A percentile compares a stretch with the other conserved stretches of the same genome.
phyloP scores from a whole-genome alignment of 176 grass and related monocot genomes.

The Lolium perenne region DNA sequence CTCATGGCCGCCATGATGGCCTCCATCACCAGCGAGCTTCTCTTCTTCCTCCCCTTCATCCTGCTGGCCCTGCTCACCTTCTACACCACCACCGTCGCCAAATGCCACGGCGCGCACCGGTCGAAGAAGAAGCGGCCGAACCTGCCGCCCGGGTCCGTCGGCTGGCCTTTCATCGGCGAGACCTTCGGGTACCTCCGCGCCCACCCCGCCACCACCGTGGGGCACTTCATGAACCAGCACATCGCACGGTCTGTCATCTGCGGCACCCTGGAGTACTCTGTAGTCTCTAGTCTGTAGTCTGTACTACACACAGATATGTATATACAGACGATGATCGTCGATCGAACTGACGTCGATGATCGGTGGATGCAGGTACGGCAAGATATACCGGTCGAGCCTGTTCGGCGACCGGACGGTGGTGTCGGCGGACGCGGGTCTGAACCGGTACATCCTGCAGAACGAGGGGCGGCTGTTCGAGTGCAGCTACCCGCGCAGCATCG shows the following conservation, averaged over 20 bases:
- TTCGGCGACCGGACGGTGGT: slow-evolving; percentile 91
- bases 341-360: background rate
- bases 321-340: background rate
- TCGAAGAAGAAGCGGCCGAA: slow-evolving; percentile 58
- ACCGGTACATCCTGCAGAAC: slow-evolving; percentile 94
- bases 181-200: slow-evolving; percentile 87
- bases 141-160: slow-evolving; percentile 69
- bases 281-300: background rate
- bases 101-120: slow-evolving; percentile 49
- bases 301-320: background rate
- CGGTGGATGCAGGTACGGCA: slow-evolving; percentile 72
- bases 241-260: slow-evolving; percentile 67
- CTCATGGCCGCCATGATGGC: slow-evolving; percentile 61
- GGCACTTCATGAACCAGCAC: slow-evolving; percentile 81
- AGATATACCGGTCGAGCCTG: slow-evolving; percentile 80
- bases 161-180: slow-evolving; percentile 82
- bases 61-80: slow-evolving; percentile 75
- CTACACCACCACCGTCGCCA: slow-evolving; percentile 55
- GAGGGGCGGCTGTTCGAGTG: slow-evolving; percentile 88
- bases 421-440: slow-evolving; percentile 83
- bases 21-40: slow-evolving; percentile 62
- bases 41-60: slow-evolving; percentile 71
- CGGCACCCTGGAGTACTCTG: background rate
- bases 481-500: slow-evolving; percentile 94
- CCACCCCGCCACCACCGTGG: slow-evolving; percentile 73